Percentiles rank a stretch among this genome's conserved stretches.
These are phyloP conservation scores for Bretschneidera sinensis DNA, from an alignment of 345 rosid species.

Conservation along the genomic window DNA sequence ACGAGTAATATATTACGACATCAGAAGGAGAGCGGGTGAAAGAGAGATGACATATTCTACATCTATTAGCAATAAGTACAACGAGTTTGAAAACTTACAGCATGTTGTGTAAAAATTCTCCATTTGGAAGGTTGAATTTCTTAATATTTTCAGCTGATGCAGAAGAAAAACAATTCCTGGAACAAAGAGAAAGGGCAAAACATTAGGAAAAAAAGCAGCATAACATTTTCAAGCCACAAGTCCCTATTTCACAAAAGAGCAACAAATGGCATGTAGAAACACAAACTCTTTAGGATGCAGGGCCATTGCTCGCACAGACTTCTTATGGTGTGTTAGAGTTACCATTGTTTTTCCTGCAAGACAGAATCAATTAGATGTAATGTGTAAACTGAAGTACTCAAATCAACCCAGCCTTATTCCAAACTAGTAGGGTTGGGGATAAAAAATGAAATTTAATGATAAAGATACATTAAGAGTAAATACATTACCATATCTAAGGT, in stretches of 20 bases:
- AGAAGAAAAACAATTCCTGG: conserved; percentile 88
- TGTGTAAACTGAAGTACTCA: not conserved
- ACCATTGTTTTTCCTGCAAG: conserved; percentile 82
- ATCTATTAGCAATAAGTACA: not conserved
- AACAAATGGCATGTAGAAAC: conserved; percentile 7
- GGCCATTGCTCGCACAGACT: conserved; percentile 96
- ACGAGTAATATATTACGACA: not conserved
- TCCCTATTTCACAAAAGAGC: not conserved
- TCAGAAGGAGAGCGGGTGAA: not conserved
- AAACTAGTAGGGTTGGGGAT: not conserved
- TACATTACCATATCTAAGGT: conserved; percentile 79
- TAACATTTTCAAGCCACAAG: not conserved
- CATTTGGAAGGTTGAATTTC: conserved; percentile 83
- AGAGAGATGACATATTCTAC: too few species aligned
- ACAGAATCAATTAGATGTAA: conserved; percentile 11
- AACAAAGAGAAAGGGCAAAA: conserved; percentile 11
- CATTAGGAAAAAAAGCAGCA: conserved; percentile 9
- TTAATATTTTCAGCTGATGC: conserved; percentile 98
- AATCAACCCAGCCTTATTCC: not conserved
- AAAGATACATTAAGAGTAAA: not conserved
- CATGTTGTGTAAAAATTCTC: conserved; percentile 96
- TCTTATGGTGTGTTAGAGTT: conserved; percentile 95
- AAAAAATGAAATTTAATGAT: not conserved
- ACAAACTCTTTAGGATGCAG: conserved; percentile 87
- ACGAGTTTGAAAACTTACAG: conserved; percentile 57